Percentiles rank a stretch among this genome's conserved stretches.
phyloP scores from a whole-genome alignment of 768 basidiomycete species.

The Suillus subluteus region DNA sequence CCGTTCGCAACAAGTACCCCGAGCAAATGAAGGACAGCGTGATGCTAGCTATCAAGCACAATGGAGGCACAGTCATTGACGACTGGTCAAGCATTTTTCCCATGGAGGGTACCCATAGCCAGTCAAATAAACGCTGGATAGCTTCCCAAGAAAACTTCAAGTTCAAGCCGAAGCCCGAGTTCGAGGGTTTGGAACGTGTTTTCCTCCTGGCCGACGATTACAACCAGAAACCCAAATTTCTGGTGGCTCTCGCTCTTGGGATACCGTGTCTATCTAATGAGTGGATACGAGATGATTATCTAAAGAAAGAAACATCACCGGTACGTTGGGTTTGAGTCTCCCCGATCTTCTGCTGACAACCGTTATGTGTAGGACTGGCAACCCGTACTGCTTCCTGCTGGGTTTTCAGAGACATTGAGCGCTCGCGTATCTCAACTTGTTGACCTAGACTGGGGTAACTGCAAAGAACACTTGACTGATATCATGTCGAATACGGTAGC shows the following conservation, averaged over 20 bases:
- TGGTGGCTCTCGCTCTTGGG: conserved; percentile 82
- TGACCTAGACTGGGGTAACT: conserved; percentile 52
- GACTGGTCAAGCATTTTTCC: conserved; percentile 61
- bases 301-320: conserved; percentile 33
- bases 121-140: conserved; percentile 54
- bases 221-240: conserved; percentile 76
- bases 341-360: not conserved
- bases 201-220: conserved; percentile 71
- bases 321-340: conserved; percentile 23
- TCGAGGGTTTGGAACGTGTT: conserved; percentile 40
- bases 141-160: conserved; percentile 51
- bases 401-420: conserved; percentile 44
- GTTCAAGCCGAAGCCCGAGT: conserved; percentile 44
- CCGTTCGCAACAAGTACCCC: conserved; percentile 37
- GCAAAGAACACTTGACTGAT: conserved; percentile 54
- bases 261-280: conserved; percentile 74
- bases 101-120: conserved; percentile 54
- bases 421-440: conserved; percentile 51
- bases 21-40: conserved; percentile 47
- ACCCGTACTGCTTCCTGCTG: conserved; percentile 58
- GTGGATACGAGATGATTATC: conserved; percentile 51
- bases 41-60: conserved; percentile 45
- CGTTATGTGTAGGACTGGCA: conserved; percentile 56
- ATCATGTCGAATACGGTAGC: conserved; percentile 63
- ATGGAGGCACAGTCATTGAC: conserved; percentile 63